phyloP scores from a whole-genome alignment of 108 stramenopile species.

The Pseudonitzschia multiseries region DNA sequence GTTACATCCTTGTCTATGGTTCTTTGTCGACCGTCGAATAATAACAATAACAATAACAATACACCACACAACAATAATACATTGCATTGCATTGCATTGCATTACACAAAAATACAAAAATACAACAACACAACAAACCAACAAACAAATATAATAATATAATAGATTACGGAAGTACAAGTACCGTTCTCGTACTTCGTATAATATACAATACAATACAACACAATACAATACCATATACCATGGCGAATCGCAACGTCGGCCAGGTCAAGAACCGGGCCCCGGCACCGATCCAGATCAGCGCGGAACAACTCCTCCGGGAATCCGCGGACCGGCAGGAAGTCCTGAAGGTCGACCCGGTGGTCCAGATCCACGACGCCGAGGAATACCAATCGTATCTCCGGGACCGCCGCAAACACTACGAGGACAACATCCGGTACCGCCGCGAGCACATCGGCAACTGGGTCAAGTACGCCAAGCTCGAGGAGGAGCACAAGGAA shows the following conservation, averaged over 20 bases:
- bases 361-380: constrained; percentile 93
- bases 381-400: constrained; percentile 97
- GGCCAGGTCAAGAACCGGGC: constrained; percentile 96
- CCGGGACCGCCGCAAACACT: constrained; percentile 90
- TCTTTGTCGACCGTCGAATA: no score
- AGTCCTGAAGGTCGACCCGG: constrained; percentile 65
- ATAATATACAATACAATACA: no score
- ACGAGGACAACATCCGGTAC: constrained; percentile 95
- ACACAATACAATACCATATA: no score
- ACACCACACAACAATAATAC: no score
- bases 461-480: constrained; percentile 97
- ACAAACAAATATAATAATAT: no score
- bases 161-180: no score
- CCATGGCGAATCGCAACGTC: constrained; percentile 17
- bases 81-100: no score
- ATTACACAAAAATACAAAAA: no score
- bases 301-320: constrained; percentile 97
- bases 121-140: no score
- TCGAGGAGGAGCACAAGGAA: constrained; percentile 98
- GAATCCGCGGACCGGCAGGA: constrained; percentile 96
- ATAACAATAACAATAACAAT: no score
- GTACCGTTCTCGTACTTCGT: no score
- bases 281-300: constrained; percentile 98
- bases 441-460: constrained; percentile 93
- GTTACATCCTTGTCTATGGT: no score